Evolutionary conservation across 192 early-diverging fungal genomes (phyloP).

Genomic region (Linnemannia hyalina): DNA sequence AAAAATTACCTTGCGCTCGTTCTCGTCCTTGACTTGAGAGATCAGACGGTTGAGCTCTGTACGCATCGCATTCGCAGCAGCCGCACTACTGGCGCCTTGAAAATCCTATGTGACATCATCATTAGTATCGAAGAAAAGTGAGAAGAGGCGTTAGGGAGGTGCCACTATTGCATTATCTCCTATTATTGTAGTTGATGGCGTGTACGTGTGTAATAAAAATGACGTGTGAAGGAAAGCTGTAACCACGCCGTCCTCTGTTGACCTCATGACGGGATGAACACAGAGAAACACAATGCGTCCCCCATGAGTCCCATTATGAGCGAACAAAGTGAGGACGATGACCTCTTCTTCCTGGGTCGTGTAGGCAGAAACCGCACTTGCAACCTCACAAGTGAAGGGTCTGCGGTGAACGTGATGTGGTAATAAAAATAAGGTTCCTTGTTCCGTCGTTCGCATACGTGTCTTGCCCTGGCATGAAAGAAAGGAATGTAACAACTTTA

Average conservation of each 20-base stretch:
- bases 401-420: too few species aligned
- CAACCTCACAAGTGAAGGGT: too few species aligned
- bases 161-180: not conserved
- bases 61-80: slow-evolving; percentile 81
- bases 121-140: not conserved
- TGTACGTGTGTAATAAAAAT: not conserved
- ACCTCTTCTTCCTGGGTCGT: too few species aligned
- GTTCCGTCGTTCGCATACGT: too few species aligned
- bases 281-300: too few species aligned
- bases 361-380: too few species aligned
- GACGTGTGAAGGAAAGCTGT: not conserved
- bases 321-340: too few species aligned
- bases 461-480: too few species aligned
- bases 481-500: slow-evolving; percentile 34
- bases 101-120: slow-evolving; percentile 60
- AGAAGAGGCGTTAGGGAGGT: not conserved
- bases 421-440: not conserved
- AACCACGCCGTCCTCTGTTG: too few species aligned
- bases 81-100: slow-evolving; percentile 68
- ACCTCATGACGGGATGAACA: too few species aligned
- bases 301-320: too few species aligned
- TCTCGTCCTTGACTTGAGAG: slow-evolving; percentile 66
- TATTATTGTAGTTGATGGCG: not conserved
- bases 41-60: slow-evolving; percentile 79
- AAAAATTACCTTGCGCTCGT: slow-evolving; percentile 67